Evolutionary conservation across 345 rosid genomes (phyloP).

Genomic region (Clausena lansium): DNA sequence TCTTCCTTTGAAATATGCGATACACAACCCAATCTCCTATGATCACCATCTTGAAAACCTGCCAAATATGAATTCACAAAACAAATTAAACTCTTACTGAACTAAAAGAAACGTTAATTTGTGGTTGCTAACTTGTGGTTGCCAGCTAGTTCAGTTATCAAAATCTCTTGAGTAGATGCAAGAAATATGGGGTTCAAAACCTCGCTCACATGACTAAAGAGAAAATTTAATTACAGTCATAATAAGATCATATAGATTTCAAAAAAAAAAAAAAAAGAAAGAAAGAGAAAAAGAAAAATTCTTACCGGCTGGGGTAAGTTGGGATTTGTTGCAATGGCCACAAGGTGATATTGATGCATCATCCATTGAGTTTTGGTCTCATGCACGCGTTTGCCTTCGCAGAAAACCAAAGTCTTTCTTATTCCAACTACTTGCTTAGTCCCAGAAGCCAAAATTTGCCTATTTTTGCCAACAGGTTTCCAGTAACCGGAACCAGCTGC

Average conservation of each 20-base stretch:
- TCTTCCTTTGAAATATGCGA: constrained; percentile 61
- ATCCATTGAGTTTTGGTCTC: constrained; percentile 47
- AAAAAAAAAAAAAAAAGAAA: too few species aligned
- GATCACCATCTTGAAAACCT: constrained; percentile 31
- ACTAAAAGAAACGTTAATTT: background rate
- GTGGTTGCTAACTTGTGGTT: background rate
- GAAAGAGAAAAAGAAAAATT: background rate
- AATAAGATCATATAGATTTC: too few species aligned
- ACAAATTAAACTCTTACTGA: background rate
- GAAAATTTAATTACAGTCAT: too few species aligned
- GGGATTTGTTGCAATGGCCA: constrained; percentile 15
- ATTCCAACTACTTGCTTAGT: constrained; percentile 42
- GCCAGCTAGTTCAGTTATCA: background rate
- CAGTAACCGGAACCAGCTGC: constrained; percentile 66
- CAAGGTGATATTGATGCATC: constrained; percentile 63
- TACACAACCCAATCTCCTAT: constrained; percentile 69
- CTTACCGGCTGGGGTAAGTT: constrained; percentile 27
- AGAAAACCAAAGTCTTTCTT: constrained; percentile 55
- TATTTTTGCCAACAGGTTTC: constrained; percentile 57
- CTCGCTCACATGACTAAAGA: too few species aligned
- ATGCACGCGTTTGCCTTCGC: constrained; percentile 29
- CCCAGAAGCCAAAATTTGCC: constrained; percentile 40
- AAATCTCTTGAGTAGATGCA: too few species aligned
- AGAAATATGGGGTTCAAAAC: too few species aligned
- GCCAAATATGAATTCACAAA: constrained; percentile 12